Percentiles rank a stretch among this genome's conserved stretches.
These are phyloP conservation scores for Tuber indicum DNA, from an alignment of 495 filamentous ascomycete species.

Conservation along the genomic window DNA sequence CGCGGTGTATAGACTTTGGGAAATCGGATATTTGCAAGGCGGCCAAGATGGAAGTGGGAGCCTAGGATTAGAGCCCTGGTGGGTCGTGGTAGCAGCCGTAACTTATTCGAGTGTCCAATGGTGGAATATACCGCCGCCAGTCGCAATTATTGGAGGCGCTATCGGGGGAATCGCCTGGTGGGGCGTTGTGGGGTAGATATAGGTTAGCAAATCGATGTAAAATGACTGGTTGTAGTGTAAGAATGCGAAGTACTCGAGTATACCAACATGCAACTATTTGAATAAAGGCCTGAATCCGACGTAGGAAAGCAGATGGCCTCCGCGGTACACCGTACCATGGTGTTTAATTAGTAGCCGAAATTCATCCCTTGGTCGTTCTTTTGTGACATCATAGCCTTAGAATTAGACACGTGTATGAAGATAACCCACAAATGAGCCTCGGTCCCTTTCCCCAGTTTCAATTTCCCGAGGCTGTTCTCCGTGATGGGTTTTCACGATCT, in stretches of 20 bases:
- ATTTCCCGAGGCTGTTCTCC: not conserved
- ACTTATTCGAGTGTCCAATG: slow-evolving; percentile 59
- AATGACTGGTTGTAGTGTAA: not conserved
- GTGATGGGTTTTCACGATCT: not conserved
- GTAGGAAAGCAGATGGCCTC: not conserved
- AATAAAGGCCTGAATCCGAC: not conserved
- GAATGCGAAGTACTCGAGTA: not conserved
- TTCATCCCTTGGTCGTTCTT: not conserved
- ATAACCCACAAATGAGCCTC: not conserved
- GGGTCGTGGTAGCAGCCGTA: slow-evolving; percentile 61
- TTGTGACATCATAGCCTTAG: not conserved
- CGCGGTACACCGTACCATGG: not conserved
- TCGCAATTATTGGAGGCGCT: slow-evolving; percentile 62
- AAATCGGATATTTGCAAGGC: slow-evolving; percentile 62
- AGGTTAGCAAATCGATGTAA: not conserved
- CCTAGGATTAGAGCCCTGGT: slow-evolving; percentile 65
- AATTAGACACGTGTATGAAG: not conserved
- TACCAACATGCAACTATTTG: not conserved
- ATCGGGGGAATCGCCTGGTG: slow-evolving; percentile 61
- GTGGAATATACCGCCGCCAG: slow-evolving; percentile 55
- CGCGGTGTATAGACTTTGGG: slow-evolving; percentile 77
- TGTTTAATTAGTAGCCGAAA: not conserved
- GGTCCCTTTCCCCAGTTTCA: not conserved
- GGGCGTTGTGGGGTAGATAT: slow-evolving; percentile 47
- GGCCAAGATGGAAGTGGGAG: slow-evolving; percentile 51